Base-by-base conservation (phyloP, 306 rosid genomes). In the Malus fusca region DNA sequence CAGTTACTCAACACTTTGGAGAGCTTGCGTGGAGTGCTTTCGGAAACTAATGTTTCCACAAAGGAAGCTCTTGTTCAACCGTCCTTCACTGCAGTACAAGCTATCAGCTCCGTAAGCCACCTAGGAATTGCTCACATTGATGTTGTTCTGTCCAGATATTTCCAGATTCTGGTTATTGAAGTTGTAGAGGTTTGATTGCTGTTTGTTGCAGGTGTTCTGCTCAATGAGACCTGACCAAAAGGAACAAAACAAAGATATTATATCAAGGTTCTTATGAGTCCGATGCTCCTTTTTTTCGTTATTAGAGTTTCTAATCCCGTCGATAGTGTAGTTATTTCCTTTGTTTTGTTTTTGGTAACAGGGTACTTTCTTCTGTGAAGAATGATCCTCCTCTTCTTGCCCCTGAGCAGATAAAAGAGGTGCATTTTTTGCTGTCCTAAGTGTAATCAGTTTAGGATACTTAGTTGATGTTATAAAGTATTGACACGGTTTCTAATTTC, bases 371-470 rank as follows among this genome's bases (percentile, higher is more conserved):
- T 76, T 80, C 48, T 67, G 82, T 80, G 59, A 95, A 83, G 87
- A 82, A 82, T 51, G 79, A 46, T 61, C 68, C 87, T 80, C 82
- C 72, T 72, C 73, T 87, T 66, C 84, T 90, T 77, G 78, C 92
- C 58, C 68, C 84, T 2, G 87, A 85, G 75, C 90, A 78, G 72
- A 84, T 88, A 63, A 86, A 87, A 81, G 87, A 93, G 98, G 99
- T 96, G 84, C 75, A 61, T 52, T 74, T 82, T 69, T 72, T 9
- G 26, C 11, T 56, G 26, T 11, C 65, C 51, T 75, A 28, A 19
- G 63, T 10, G 71, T 46, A 44, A 23, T 78, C 69, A 19, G 40
- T 69, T 46, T 71, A 61, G 46, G 28, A 78, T 48, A 69, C 22
- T 72, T 71, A 35, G 74, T 74, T 75, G 70, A 68, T 80, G 61